These are phyloP conservation scores for Chalciporus sp. DNA, from an alignment of 1,284 basidiomycete genomes.

Conservation along the genomic window DNA sequence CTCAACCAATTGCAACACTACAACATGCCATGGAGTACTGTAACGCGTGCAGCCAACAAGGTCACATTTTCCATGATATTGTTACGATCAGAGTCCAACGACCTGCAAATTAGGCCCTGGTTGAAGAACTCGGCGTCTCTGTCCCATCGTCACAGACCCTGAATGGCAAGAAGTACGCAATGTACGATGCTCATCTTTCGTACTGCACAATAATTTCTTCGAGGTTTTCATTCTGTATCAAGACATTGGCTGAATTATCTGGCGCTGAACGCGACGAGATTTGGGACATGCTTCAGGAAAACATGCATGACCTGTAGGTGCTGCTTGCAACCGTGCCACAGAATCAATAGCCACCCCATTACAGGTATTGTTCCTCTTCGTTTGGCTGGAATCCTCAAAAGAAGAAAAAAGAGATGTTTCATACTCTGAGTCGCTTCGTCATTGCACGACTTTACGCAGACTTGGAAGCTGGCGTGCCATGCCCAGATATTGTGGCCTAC, in stretches of 20 bases:
- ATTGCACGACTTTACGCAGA: constrained; percentile 38
- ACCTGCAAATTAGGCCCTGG: constrained; percentile 21
- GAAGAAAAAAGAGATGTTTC: constrained; percentile 64
- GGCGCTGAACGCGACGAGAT: constrained; percentile 43
- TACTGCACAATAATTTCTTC: neutral
- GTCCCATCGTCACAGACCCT: constrained; percentile 11
- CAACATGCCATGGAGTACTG: constrained; percentile 17
- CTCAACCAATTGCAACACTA: neutral
- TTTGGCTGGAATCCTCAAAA: constrained; percentile 64
- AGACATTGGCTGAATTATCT: constrained; percentile 41
- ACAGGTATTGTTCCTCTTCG: constrained; percentile 57
- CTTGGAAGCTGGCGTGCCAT: neutral
- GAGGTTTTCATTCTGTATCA: constrained; percentile 41
- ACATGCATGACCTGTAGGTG: constrained; percentile 52
- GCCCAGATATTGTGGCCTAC: constrained; percentile 50
- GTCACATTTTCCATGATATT: constrained; percentile 11
- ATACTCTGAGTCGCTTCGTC: constrained; percentile 60
- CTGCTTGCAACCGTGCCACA: neutral
- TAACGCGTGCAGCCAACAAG: constrained; percentile 29
- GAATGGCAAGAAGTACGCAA: constrained; percentile 21
- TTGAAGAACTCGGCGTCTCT: constrained; percentile 20
- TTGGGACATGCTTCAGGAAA: constrained; percentile 57
- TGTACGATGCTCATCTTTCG: neutral
- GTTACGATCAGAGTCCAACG: neutral
- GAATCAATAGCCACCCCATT: neutral